Conservation (phyloP, 2,329 filamentous ascomycete genomes). For the Ilyonectria destructans region DNA sequence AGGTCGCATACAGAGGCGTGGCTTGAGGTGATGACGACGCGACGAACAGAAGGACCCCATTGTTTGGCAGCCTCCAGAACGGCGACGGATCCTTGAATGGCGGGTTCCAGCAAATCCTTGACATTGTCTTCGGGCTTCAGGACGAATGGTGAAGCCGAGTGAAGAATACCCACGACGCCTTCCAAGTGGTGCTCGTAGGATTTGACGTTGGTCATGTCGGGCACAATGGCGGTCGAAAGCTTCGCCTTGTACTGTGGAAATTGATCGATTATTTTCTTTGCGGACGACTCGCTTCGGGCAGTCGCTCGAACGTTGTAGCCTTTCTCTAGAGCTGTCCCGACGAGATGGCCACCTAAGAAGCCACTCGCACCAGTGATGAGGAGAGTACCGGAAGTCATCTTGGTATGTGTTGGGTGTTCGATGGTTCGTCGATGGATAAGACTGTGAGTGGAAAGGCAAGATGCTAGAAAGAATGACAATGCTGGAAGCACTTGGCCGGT, state of each 20-base stretch:
- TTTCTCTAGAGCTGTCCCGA: constrained; percentile 18
- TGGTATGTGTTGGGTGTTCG: neutral
- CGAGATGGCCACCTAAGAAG: constrained; percentile 23
- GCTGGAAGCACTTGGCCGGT: neutral
- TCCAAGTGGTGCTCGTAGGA: constrained; percentile 37
- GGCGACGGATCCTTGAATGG: neutral
- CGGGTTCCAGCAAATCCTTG: constrained; percentile 52
- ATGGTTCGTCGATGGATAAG: neutral
- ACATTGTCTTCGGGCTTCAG: constrained; percentile 68
- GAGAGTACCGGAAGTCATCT: constrained; percentile 10
- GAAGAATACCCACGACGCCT: constrained; percentile 64
- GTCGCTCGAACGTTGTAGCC: constrained; percentile 28
- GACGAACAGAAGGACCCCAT: neutral
- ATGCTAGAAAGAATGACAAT: neutral
- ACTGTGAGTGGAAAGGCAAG: neutral
- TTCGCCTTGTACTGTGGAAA: constrained; percentile 18
- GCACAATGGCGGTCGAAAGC: constrained; percentile 28
- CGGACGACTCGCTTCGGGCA: constrained; percentile 26
- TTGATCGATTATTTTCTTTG: constrained; percentile 19
- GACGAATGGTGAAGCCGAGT: constrained; percentile 7
- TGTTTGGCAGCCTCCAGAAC: neutral
- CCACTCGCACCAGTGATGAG: constrained; percentile 31
- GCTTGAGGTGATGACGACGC: neutral
- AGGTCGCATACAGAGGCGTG: constrained; percentile 6
- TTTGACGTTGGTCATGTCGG: constrained; percentile 23